Conservation (phyloP, 2,329 filamentous ascomycete species). For the Arthrocladium fulminans region DNA sequence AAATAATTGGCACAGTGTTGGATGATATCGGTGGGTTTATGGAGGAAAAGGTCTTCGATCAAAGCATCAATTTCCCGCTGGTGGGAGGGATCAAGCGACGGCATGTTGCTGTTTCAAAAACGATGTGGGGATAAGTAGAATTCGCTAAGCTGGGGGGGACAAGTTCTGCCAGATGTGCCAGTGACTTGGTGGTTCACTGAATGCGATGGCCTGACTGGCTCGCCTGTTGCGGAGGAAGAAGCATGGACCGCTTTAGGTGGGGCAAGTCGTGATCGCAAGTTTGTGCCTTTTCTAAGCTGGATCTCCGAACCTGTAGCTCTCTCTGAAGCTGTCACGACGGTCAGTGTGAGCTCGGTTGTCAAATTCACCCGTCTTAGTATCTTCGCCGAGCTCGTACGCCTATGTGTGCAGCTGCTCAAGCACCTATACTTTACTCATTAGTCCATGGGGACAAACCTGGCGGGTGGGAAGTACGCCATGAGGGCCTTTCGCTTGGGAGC, state of each 20-base stretch:
- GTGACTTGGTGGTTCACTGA: slow-evolving; percentile 8
- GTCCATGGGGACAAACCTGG: not conserved
- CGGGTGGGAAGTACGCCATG: no score
- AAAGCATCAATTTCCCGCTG: slow-evolving; percentile 55
- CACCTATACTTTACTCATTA: not conserved
- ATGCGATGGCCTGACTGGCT: slow-evolving; percentile 6
- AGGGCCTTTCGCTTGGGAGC: not conserved
- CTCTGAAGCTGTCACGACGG: not conserved
- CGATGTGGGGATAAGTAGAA: slow-evolving; percentile 16
- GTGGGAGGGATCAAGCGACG: slow-evolving; percentile 45
- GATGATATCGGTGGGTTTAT: slow-evolving; percentile 54
- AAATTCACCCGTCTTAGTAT: not conserved
- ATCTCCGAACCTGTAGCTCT: not conserved
- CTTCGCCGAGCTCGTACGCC: not conserved
- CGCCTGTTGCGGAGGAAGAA: slow-evolving; percentile 8
- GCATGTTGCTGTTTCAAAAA: slow-evolving; percentile 30
- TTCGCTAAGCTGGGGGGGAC: slow-evolving; percentile 10
- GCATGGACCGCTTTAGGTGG: slow-evolving; percentile 9
- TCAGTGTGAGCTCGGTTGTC: not conserved
- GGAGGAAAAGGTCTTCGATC: slow-evolving; percentile 51
- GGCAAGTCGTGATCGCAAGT: slow-evolving; percentile 5
- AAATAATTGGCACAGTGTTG: slow-evolving; percentile 66
- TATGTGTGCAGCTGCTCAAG: not conserved
- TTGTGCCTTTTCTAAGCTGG: not conserved
- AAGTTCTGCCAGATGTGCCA: slow-evolving; percentile 7